Evolutionary conservation across 108 stramenopile species (phyloP), one percentile per base, ranked within the genome.

Genomic region (Mayamaea pseudoterrestris): DNA sequence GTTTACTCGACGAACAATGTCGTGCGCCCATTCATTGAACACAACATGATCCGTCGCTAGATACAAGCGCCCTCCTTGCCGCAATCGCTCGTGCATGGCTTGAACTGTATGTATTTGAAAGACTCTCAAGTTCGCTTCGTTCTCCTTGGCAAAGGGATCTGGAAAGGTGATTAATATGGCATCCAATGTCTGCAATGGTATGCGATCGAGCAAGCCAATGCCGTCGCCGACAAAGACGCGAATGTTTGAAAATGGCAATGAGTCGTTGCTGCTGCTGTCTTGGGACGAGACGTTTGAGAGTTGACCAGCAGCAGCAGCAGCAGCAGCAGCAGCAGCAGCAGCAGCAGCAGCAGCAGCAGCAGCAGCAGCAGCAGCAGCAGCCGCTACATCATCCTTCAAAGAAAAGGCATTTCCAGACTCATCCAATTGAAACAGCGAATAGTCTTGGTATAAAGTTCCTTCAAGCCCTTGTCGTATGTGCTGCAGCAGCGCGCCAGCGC

Each of bases 31-130:
- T 5, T 59, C 35, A 52, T 53, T 31, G 40, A 68, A 76, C n/a
- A 60, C 64, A 12, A 60, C 62, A 35, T 72, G 73, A 47, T 85
- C 83, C 8, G 83, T 85, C 12, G 83, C 83, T 39, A 85, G 32
- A 51, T 61, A 85, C 0, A 80, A 66, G 18, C 52, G 13, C 20
- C 83, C 83, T 34, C n/a, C 14, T 25, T 53, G 40, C 12, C 44
- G 52, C 18, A 85, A 48, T 11, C 78, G 57, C 5, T 78, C 61
- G 37, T 66, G 41, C 32, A 80, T 63, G 35, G 64, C 65, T 0
- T 21, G 23, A 0, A 85, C 24, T 0, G 68, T 71, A 2, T 72
- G 48, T 4, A 25, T 20, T 50, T 85, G 83, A 0, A 85, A 34
- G 4, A 85, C 48, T 35, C 83, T 50, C 58, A 58, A 78, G 17